A percentile compares a stretch with the other conserved stretches of the same genome.
phyloP scores from a whole-genome alignment of 1,284 basidiomycete genomes.

The Ceratobasidium sp. region DNA sequence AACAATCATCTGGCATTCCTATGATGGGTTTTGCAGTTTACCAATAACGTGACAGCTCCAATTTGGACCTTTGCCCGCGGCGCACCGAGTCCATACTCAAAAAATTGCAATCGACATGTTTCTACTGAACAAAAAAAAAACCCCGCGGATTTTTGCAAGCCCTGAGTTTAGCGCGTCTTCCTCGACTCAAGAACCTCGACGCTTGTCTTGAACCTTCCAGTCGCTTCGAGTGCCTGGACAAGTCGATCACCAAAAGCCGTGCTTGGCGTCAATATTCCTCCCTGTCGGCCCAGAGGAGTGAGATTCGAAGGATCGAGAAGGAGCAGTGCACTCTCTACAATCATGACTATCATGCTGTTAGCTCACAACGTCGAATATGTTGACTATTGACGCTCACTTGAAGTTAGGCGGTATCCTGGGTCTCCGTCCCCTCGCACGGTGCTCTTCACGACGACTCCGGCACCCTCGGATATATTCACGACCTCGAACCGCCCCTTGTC shows the following conservation, averaged over 20 bases:
- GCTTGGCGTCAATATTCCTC: conserved; percentile 81
- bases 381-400: conserved; percentile 57
- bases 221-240: conserved; percentile 65
- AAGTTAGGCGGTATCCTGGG: conserved; percentile 76
- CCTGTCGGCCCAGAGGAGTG: conserved; percentile 61
- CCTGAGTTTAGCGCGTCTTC: conserved; percentile 31
- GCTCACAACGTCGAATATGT: background rate
- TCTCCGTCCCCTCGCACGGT: conserved; percentile 72
- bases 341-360: conserved; percentile 62
- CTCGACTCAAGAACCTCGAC: conserved; percentile 50
- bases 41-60: no score
- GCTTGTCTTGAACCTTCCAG: conserved; percentile 55
- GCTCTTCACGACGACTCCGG: conserved; percentile 63
- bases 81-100: no score
- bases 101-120: no score
- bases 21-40: no score
- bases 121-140: no score
- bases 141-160: no score
- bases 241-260: conserved; percentile 77
- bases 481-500: conserved; percentile 62
- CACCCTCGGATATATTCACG: conserved; percentile 60
- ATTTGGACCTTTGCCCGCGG: no score
- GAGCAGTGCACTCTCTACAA: conserved; percentile 76
- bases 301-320: conserved; percentile 59
- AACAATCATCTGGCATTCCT: no score